Evolutionary conservation across 1,284 basidiomycete genomes (phyloP).

Genomic region (Inonotus obliquus): DNA sequence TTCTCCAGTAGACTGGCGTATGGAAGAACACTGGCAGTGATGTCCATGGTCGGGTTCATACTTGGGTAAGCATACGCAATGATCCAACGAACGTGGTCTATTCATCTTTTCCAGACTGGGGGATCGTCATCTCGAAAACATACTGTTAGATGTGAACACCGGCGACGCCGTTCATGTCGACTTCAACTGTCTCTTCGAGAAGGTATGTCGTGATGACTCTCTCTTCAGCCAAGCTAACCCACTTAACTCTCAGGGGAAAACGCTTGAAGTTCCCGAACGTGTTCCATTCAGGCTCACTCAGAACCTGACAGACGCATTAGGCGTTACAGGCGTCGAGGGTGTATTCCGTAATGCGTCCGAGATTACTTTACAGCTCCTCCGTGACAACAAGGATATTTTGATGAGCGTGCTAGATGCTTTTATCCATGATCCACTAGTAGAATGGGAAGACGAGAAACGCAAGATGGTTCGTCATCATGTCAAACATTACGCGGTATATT

Average conservation of each 20-base stretch:
- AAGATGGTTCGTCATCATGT: slow-evolving; percentile 41
- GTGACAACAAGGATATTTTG: slow-evolving; percentile 89
- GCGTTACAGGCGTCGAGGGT: slow-evolving; percentile 92
- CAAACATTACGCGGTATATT: background rate
- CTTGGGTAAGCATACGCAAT: slow-evolving; percentile 67
- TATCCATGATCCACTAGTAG: slow-evolving; percentile 95
- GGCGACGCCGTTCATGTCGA: slow-evolving; percentile 97
- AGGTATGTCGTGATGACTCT: slow-evolving; percentile 40
- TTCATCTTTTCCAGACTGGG: slow-evolving; percentile 66
- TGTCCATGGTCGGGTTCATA: slow-evolving; percentile 99
- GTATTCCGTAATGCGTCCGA: slow-evolving; percentile 93
- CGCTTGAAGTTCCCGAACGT: slow-evolving; percentile 85
- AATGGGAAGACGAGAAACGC: slow-evolving; percentile 84
- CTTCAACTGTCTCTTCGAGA: slow-evolving; percentile 98
- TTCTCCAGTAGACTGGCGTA: slow-evolving; percentile 84
- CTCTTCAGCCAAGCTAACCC: background rate
- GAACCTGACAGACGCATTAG: slow-evolving; percentile 91
- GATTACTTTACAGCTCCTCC: slow-evolving; percentile 83
- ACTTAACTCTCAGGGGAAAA: slow-evolving; percentile 60
- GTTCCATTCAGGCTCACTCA: slow-evolving; percentile 96
- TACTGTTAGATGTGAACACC: slow-evolving; percentile 83
- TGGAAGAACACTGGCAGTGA: slow-evolving; percentile 89
- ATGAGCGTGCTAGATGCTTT: slow-evolving; percentile 98
- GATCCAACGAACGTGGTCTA: background rate
- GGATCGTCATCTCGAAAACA: slow-evolving; percentile 97